phyloP scores from a whole-genome alignment of 2,329 filamentous ascomycete genomes.

The Mycosphaerella arachidis region DNA sequence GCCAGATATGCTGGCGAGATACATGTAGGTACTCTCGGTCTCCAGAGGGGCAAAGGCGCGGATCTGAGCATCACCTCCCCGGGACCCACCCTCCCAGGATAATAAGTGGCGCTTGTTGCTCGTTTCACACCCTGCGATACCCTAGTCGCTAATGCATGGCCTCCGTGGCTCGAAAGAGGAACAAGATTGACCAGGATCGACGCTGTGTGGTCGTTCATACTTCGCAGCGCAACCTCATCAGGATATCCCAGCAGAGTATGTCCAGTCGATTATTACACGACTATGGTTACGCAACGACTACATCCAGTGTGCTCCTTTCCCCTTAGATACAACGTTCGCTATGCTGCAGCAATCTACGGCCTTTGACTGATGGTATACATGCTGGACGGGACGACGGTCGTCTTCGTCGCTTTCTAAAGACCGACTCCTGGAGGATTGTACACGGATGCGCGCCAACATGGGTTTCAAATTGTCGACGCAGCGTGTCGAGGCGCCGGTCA shows the following conservation, averaged over 20 bases:
- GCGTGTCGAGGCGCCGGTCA: constrained; percentile 35
- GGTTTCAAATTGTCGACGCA: constrained; percentile 7
- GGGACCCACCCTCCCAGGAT: not conserved
- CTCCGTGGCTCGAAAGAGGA: not conserved
- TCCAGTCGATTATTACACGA: not conserved
- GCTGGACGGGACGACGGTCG: not conserved
- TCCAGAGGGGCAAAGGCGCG: not conserved
- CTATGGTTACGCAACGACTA: not conserved
- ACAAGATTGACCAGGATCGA: not conserved
- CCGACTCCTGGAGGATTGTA: not conserved
- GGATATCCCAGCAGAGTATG: not conserved
- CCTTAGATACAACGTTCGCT: not conserved
- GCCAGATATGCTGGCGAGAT: not conserved
- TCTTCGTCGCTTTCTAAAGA: not conserved
- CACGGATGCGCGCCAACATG: not conserved
- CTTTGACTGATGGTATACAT: not conserved
- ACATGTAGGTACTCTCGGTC: not conserved
- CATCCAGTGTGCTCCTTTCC: not conserved
- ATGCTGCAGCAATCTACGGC: not conserved
- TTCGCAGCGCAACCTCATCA: not conserved
- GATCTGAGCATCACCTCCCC: not conserved
- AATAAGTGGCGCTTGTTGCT: not conserved
- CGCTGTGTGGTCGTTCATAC: not conserved
- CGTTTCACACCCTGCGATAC: not conserved
- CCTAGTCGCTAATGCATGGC: constrained; percentile 1